A percentile compares a stretch with the other conserved stretches of the same genome.
Evolutionary conservation across 371 early-diverging fungal species (phyloP).

Genomic region (Rhizopus microsporus): DNA sequence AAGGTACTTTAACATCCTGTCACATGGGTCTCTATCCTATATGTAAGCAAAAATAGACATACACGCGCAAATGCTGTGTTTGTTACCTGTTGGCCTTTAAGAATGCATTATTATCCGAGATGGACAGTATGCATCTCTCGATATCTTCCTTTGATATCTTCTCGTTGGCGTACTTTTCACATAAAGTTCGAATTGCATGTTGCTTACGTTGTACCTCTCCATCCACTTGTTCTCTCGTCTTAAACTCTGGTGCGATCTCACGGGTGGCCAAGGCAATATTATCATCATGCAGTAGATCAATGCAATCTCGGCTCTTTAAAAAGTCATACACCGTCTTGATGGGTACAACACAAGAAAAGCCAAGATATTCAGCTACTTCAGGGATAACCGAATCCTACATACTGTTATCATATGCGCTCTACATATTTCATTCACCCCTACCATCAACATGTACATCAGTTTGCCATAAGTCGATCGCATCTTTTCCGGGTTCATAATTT

Average conservation of each 20-base stretch:
- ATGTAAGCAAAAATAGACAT: not conserved
- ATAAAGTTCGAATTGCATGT: conserved; percentile 80
- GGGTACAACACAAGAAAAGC: conserved; percentile 77
- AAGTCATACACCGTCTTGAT: conserved; percentile 88
- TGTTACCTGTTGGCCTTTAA: conserved; percentile 75
- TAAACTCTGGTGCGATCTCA: conserved; percentile 87
- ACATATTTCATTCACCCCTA: conserved; percentile 8
- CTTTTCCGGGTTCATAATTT: conserved; percentile 98
- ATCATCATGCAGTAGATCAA: conserved; percentile 79
- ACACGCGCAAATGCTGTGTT: too few relatives aligned
- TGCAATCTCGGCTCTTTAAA: conserved; percentile 63
- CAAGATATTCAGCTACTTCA: conserved; percentile 86
- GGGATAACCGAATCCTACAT: conserved; percentile 80
- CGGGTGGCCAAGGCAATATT: conserved; percentile 82
- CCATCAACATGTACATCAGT: conserved; percentile 88
- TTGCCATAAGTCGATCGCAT: conserved; percentile 96
- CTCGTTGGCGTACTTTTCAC: conserved; percentile 74
- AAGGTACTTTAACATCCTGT: conserved; percentile 87
- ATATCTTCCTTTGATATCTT: conserved; percentile 68
- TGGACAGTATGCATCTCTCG: conserved; percentile 85
- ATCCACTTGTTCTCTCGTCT: conserved; percentile 73
- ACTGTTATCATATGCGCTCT: too few relatives aligned
- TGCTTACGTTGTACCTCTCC: conserved; percentile 89
- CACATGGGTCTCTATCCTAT: conserved; percentile 85
- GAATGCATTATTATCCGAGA: conserved; percentile 95